A percentile compares a stretch with the other conserved stretches of the same genome.
phyloP scores from a whole-genome alignment of 108 stramenopile genomes.

The Thalassiosira profunda region DNA sequence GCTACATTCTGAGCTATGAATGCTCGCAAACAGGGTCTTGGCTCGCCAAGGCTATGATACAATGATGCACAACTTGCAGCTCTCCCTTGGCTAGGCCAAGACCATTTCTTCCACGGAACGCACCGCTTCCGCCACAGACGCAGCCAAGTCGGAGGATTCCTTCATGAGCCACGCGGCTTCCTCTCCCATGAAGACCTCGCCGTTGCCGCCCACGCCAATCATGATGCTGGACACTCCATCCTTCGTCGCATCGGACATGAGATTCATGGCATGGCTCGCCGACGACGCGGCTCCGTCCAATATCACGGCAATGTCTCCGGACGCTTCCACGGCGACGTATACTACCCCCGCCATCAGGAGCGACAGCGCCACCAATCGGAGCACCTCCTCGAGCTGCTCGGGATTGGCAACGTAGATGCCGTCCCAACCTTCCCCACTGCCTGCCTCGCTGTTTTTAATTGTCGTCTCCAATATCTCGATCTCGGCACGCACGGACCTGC shows the following conservation, averaged over 20 bases:
- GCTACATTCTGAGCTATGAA: too few relatives aligned
- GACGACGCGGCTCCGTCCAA: slow-evolving; percentile 14
- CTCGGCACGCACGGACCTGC: slow-evolving; percentile 32
- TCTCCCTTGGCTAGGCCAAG: background rate
- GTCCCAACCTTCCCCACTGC: background rate
- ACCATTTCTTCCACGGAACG: slow-evolving; percentile 25
- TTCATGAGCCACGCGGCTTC: slow-evolving; percentile 28
- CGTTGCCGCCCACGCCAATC: slow-evolving; percentile 5
- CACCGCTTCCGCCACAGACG: slow-evolving; percentile 10
- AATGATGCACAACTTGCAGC: too few relatives aligned
- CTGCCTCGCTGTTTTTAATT: background rate
- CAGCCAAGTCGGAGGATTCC: slow-evolving; percentile 10
- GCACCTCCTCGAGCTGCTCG: slow-evolving; percentile 8
- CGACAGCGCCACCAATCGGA: background rate
- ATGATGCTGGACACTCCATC: slow-evolving; percentile 11
- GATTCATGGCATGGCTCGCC: background rate
- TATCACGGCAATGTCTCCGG: background rate
- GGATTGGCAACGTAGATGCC: background rate
- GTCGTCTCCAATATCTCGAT: slow-evolving; percentile 26
- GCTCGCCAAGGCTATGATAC: too few relatives aligned
- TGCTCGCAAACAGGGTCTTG: too few relatives aligned
- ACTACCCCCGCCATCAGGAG: slow-evolving; percentile 3
- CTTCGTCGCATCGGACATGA: slow-evolving; percentile 12
- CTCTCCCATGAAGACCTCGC: slow-evolving; percentile 19
- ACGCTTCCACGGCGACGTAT: slow-evolving; percentile 5